phyloP scores from a whole-genome alignment of 768 basidiomycete genomes.

The Dioszegia aurantiaca region DNA sequence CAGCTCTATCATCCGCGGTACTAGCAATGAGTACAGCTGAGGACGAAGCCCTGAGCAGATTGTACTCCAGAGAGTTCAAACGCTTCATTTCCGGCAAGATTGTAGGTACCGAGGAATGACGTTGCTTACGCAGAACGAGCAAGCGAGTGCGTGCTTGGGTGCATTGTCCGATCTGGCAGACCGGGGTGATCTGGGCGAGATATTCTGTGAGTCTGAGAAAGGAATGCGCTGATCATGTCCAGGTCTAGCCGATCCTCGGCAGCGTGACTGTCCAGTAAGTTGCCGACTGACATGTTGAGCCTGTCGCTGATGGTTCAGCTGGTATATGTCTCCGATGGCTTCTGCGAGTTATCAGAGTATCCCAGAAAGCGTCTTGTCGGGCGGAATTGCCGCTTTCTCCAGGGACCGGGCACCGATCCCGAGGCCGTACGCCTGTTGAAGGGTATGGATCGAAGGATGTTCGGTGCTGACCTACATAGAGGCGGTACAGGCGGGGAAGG shows the following conservation, averaged over 20 bases:
- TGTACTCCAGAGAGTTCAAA: slow-evolving; percentile 28
- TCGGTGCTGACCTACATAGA: slow-evolving; percentile 11
- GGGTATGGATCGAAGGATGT: slow-evolving; percentile 13
- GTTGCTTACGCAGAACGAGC: slow-evolving; percentile 16
- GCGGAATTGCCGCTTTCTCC: slow-evolving; percentile 29
- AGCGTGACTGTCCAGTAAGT: slow-evolving; percentile 19
- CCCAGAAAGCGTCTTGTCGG: slow-evolving; percentile 23
- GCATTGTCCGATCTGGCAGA: slow-evolving; percentile 16
- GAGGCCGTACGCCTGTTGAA: slow-evolving; percentile 19
- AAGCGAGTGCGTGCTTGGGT: slow-evolving; percentile 22
- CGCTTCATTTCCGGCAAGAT: slow-evolving; percentile 25
- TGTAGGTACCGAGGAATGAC: slow-evolving; percentile 4
- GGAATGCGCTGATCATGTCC: not conserved
- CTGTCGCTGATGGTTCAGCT: slow-evolving; percentile 9
- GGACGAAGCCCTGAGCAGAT: slow-evolving; percentile 15
- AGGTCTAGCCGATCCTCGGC: slow-evolving; percentile 29
- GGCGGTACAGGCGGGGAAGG: slow-evolving; percentile 23
- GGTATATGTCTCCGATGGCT: slow-evolving; percentile 27
- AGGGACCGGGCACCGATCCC: slow-evolving; percentile 28
- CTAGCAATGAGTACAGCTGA: slow-evolving; percentile 16
- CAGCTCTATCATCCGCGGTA: slow-evolving; percentile 7
- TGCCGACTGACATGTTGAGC: not conserved
- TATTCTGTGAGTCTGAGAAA: slow-evolving; percentile 22
- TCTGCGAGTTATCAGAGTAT: slow-evolving; percentile 30
- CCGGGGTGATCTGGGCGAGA: slow-evolving; percentile 28